Percentiles rank a stretch among this genome's conserved stretches.
phyloP scores from a whole-genome alignment of 2,329 filamentous ascomycete genomes.

The Parascedosporium putredinis region DNA sequence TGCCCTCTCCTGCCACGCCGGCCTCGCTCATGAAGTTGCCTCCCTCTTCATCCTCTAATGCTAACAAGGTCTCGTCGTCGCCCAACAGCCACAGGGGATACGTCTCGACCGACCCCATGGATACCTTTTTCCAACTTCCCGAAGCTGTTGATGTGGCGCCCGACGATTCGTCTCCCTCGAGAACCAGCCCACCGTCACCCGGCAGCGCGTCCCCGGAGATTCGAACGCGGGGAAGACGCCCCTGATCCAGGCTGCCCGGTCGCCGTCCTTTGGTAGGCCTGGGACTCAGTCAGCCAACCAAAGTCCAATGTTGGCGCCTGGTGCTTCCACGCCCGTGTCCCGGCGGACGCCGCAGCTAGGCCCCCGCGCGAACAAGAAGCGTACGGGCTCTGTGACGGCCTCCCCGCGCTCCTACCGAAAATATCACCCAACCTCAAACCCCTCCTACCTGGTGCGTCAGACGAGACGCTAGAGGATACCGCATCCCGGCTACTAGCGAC shows the following conservation, averaged over 20 bases:
- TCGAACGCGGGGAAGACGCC: slow-evolving; percentile 38
- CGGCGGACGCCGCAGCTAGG: slow-evolving; percentile 47
- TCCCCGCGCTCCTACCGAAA: slow-evolving; percentile 80
- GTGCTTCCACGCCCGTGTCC: slow-evolving; percentile 31
- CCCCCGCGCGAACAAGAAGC: slow-evolving; percentile 54
- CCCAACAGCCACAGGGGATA: background rate
- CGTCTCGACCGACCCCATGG: slow-evolving; percentile 2
- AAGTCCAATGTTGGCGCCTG: slow-evolving; percentile 52
- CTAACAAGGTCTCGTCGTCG: background rate
- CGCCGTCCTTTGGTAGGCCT: slow-evolving; percentile 32
- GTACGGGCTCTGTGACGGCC: slow-evolving; percentile 61
- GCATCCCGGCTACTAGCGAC: slow-evolving; percentile 71
- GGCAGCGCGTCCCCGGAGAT: slow-evolving; percentile 26
- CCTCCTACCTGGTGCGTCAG: slow-evolving; percentile 53
- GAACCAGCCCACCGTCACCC: slow-evolving; percentile 35
- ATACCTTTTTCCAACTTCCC: slow-evolving; percentile 49
- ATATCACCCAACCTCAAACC: slow-evolving; percentile 96
- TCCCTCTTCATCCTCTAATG: slow-evolving; percentile 20
- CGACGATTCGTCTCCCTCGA: slow-evolving; percentile 35
- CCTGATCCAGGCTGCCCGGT: slow-evolving; percentile 35
- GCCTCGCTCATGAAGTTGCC: slow-evolving; percentile 77
- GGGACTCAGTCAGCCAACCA: slow-evolving; percentile 45
- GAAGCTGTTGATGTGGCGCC: slow-evolving; percentile 47
- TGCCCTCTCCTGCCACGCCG: slow-evolving; percentile 58
- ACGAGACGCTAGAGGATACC: slow-evolving; percentile 45